Evolutionary conservation across 768 basidiomycete species (phyloP).

Genomic region (Leccinum fibrillosum): DNA sequence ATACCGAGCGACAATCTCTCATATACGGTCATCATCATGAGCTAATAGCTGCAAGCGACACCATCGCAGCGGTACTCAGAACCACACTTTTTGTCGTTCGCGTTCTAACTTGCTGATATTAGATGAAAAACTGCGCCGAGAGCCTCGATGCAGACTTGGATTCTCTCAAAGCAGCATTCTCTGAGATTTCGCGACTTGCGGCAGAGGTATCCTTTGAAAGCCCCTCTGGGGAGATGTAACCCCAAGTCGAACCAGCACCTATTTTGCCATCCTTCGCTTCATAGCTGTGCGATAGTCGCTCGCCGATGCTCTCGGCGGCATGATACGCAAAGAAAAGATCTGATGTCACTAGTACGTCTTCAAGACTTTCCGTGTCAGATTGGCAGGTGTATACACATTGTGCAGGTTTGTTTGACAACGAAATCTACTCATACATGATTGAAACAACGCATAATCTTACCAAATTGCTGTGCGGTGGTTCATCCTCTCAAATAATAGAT

Average conservation of each 20-base stretch:
- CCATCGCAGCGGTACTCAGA: constrained; percentile 72
- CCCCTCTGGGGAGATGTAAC: constrained; percentile 2
- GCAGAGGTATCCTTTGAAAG: constrained; percentile 60
- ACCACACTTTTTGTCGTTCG: neutral
- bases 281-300: neutral
- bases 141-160: constrained; percentile 83
- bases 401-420: constrained; percentile 13
- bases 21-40: constrained; percentile 97
- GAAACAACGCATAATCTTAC: constrained; percentile 3
- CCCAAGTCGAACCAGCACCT: neutral
- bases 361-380: constrained; percentile 1
- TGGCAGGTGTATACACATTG: constrained; percentile 2
- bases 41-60: constrained; percentile 89
- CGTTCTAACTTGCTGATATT: constrained; percentile 1
- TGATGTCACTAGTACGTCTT: constrained; percentile 1
- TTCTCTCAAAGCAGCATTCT: constrained; percentile 73
- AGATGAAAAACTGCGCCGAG: constrained; percentile 91
- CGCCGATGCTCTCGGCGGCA: neutral
- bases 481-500: constrained; percentile 31
- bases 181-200: constrained; percentile 78
- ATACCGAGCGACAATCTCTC: constrained; percentile 84
- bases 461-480: neutral
- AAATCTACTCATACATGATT: constrained; percentile 7
- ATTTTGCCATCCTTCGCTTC: neutral
- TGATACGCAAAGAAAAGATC: neutral